A percentile compares a stretch with the other conserved stretches of the same genome.
Evolutionary conservation across 1,284 basidiomycete genomes (phyloP).

Genomic region (Vanrija pseudolonga): DNA sequence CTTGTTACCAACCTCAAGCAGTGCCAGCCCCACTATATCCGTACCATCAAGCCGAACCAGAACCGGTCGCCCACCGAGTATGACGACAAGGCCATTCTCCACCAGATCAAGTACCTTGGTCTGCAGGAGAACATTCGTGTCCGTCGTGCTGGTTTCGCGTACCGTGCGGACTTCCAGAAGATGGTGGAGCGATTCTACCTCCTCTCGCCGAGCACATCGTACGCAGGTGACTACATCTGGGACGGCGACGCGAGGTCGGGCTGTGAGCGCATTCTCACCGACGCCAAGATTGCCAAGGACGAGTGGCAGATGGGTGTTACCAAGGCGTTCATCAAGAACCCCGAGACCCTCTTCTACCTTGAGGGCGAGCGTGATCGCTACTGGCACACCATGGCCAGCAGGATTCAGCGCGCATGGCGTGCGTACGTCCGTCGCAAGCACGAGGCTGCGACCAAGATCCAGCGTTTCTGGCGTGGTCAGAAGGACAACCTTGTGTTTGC

Average conservation of each 20-base stretch:
- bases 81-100: conserved; percentile 88
- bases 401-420: conserved; percentile 94
- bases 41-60: conserved; percentile 99
- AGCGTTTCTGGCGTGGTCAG: conserved; percentile 98
- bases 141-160: conserved; percentile 94
- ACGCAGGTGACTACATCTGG: conserved; percentile 99
- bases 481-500: conserved; percentile 88
- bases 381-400: conserved; percentile 99
- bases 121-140: conserved; percentile 98
- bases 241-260: conserved; percentile 83
- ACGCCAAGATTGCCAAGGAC: conserved; percentile 91
- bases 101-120: conserved; percentile 99
- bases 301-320: conserved; percentile 99
- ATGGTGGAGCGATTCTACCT: conserved; percentile 98
- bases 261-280: conserved; percentile 87
- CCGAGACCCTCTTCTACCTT: conserved; percentile 97
- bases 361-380: conserved; percentile 99
- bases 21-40: conserved; percentile 95
- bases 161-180: conserved; percentile 83
- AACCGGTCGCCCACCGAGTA: conserved; percentile 91
- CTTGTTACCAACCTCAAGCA: conserved; percentile 95
- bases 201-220: conserved; percentile 89
- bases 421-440: conserved; percentile 94
- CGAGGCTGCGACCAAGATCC: conserved; percentile 91
- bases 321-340: conserved; percentile 99